Percentiles rank a stretch among this genome's conserved stretches.
phyloP scores from a whole-genome alignment of 1,284 basidiomycete genomes.

The Schizophyllum commune region DNA sequence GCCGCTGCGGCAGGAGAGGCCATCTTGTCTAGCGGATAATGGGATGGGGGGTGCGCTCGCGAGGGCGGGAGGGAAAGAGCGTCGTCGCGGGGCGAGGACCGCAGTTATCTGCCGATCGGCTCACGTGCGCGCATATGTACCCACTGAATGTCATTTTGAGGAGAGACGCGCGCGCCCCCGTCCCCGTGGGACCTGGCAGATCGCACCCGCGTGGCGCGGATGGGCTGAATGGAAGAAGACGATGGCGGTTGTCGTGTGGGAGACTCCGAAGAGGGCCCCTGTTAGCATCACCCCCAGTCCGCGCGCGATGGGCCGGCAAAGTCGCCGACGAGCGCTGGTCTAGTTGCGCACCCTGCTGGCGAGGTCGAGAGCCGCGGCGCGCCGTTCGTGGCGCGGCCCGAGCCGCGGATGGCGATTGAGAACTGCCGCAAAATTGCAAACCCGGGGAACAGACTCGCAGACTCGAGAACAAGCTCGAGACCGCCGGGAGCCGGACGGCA shows the following conservation, averaged over 20 bases:
- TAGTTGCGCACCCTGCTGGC: no score
- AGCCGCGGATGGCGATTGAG: no score
- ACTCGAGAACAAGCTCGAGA: no score
- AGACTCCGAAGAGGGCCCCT: not conserved
- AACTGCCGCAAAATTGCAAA: no score
- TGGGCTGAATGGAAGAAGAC: not conserved
- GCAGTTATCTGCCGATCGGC: not conserved
- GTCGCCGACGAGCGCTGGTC: not conserved
- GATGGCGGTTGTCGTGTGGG: not conserved
- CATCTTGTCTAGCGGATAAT: not conserved
- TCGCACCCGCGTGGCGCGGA: not conserved
- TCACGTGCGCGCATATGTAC: not conserved
- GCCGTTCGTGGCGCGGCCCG: no score
- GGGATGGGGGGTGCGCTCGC: no score
- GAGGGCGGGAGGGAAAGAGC: not conserved
- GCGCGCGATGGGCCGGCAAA: not conserved
- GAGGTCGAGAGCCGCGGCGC: no score
- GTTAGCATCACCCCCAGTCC: not conserved
- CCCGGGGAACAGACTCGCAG: no score
- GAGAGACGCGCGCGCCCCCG: not conserved
- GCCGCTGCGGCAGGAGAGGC: not conserved
- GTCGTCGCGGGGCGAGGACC: not conserved
- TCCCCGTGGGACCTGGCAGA: not conserved
- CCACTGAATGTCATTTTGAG: not conserved
- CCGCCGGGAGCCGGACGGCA: no score